These are phyloP conservation scores for Ilyonectria sp. DNA, from an alignment of 2,329 filamentous ascomycete species.

Conservation along the genomic window DNA sequence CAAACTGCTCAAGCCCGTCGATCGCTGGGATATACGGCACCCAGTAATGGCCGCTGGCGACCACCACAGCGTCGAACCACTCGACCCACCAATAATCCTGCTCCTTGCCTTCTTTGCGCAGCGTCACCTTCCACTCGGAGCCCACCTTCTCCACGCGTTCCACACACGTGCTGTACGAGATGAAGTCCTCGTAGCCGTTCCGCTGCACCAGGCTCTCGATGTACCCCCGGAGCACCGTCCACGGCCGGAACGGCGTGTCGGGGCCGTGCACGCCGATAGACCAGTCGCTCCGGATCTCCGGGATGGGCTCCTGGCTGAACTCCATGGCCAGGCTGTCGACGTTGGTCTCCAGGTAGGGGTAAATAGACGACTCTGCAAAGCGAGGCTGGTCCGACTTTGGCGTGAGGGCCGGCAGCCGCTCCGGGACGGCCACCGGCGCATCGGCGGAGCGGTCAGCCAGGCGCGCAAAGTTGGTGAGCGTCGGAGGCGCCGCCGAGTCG, in stretches of 20 bases:
- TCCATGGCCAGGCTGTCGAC: conserved; percentile 72
- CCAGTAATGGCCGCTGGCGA: conserved; percentile 73
- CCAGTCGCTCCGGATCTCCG: conserved; percentile 51
- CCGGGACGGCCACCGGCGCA: conserved; percentile 61
- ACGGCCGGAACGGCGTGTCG: conserved; percentile 74
- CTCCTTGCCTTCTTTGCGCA: conserved; percentile 55
- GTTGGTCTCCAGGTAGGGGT: conserved; percentile 76
- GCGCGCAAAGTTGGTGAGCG: conserved; percentile 60
- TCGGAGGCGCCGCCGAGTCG: conserved; percentile 54
- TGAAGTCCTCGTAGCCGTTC: conserved; percentile 66
- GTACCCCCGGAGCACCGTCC: conserved; percentile 69
- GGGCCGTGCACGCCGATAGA: conserved; percentile 62
- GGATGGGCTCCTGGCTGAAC: conserved; percentile 70
- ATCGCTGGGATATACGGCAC: conserved; percentile 70
- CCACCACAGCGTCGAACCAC: conserved; percentile 72
- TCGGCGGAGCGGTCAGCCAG: conserved; percentile 67
- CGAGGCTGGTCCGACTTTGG: conserved; percentile 61
- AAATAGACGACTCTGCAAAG: conserved; percentile 71
- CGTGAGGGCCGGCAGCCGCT: conserved; percentile 61
- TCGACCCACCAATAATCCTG: conserved; percentile 75
- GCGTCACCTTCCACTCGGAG: conserved; percentile 66
- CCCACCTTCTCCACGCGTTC: conserved; percentile 68
- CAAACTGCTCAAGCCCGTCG: conserved; percentile 63
- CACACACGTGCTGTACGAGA: conserved; percentile 72
- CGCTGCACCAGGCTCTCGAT: conserved; percentile 67